Conservation (phyloP, 2,329 filamentous ascomycete species). For the Colletotrichum horii region DNA sequence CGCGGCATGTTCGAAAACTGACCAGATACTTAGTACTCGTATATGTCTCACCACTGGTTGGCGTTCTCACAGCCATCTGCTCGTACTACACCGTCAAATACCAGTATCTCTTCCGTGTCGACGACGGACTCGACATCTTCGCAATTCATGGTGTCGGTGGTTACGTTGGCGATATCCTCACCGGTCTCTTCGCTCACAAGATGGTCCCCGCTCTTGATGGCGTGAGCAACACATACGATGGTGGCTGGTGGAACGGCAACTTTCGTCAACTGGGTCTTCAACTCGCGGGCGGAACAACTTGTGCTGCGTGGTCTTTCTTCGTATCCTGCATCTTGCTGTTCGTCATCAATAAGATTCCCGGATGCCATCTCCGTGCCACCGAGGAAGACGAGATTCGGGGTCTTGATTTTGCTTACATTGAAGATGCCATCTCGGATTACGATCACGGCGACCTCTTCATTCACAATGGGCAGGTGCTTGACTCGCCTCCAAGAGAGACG, state of each 20-base stretch:
- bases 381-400: conserved; percentile 61
- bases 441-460: neutral
- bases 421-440: conserved; percentile 23
- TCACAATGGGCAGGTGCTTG: conserved; percentile 1
- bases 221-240: conserved; percentile 44
- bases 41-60: conserved; percentile 55
- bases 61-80: conserved; percentile 52
- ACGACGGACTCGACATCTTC: conserved; percentile 66
- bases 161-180: conserved; percentile 60
- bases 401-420: conserved; percentile 45
- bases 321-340: conserved; percentile 58
- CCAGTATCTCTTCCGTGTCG: conserved; percentile 58
- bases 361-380: conserved; percentile 57
- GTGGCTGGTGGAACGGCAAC: conserved; percentile 57
- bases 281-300: conserved; percentile 60
- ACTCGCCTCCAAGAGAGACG: neutral
- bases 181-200: conserved; percentile 60
- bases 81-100: conserved; percentile 53
- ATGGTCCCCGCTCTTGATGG: conserved; percentile 58
- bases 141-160: conserved; percentile 66
- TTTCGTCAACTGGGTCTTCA: conserved; percentile 62
- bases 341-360: conserved; percentile 62
- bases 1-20: neutral
- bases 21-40: conserved; percentile 41
- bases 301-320: conserved; percentile 59